phyloP scores from a whole-genome alignment of 768 basidiomycete genomes.

The Boletus sp. region DNA sequence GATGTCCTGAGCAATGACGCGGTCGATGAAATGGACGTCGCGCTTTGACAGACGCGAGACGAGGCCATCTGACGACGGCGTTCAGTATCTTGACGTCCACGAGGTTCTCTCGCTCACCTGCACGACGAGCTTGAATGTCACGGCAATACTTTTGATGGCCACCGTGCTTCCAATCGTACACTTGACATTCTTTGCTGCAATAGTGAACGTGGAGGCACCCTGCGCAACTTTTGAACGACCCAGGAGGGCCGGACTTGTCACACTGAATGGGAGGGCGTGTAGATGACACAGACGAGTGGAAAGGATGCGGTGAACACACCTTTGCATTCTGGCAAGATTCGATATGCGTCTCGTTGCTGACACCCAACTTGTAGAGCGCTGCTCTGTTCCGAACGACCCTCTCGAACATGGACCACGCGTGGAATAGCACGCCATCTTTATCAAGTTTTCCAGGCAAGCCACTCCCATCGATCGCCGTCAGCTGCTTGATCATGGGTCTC shows the following conservation, averaged over 20 bases:
- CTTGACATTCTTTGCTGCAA: conserved; percentile 32
- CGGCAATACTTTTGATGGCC: conserved; percentile 25
- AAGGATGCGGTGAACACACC: conserved; percentile 9
- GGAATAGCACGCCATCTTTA: conserved; percentile 13
- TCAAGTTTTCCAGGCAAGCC: conserved; percentile 15
- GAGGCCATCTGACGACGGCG: conserved; percentile 17
- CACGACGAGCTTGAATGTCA: conserved; percentile 27
- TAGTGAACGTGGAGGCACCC: conserved; percentile 32
- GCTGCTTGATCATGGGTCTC: conserved; percentile 14
- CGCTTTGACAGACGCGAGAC: conserved; percentile 19
- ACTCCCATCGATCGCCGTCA: conserved; percentile 13
- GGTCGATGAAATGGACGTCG: conserved; percentile 27
- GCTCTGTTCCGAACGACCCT: conserved; percentile 15
- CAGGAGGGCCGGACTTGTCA: conserved; percentile 23
- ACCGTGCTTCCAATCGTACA: conserved; percentile 30
- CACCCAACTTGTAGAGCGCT: conserved; percentile 5
- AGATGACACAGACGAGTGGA: not conserved
- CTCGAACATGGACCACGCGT: conserved; percentile 23
- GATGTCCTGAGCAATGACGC: conserved; percentile 23
- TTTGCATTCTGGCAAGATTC: conserved; percentile 27
- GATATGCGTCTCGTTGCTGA: conserved; percentile 12
- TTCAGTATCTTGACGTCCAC: not conserved
- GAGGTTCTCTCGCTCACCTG: conserved; percentile 13
- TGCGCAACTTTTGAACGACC: conserved; percentile 27
- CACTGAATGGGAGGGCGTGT: conserved; percentile 14